Evolutionary conservation across 1,139 yeast genomes (phyloP), one percentile per base, ranked within the genome.

Genomic region (Debaryomyces psychrophilus): DNA sequence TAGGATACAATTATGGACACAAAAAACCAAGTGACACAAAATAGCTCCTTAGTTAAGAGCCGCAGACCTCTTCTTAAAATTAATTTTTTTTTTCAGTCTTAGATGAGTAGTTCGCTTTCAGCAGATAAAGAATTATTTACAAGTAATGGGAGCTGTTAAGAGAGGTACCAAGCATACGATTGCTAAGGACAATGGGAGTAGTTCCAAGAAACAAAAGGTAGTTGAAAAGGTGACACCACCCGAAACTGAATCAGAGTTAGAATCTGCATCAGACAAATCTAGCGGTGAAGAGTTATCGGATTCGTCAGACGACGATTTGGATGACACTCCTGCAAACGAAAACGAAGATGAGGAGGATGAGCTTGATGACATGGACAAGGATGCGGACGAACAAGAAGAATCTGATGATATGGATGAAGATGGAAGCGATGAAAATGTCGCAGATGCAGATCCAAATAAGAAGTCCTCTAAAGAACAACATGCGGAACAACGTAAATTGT

Each of bases 401-500:
- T 52, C 58, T 36, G 66, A 61, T 31, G 58, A 54, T 4, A 55
- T 52, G 2, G 59, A 54, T 8, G 58, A 55, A 27, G 54, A 48
- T 3, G 59, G 55, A n/a, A 59, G 54, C 8, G 56, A 54, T 2
- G 55, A 48, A 1, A 54, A 47, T 1, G 61, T 47, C 22, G 63
- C 54, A 27, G 76, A 71, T 50, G 63, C 54, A 27, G 76, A 71
- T 50, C 75, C 76, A 27, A 68, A 70, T 53, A 77, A 77, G 61
- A 77, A 79, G 54, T 50, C 83, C 2, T 79, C 89, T 1, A 80
- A 76, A 45, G 90, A 85, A 63, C 84, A 84, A 57, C 95, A 89
- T 60, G 85, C 85, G 12, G 97, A 90, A 62, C 97, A 92, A 69
- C 85, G 85, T 64, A 84, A 85, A 58, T 65, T 85, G 40, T 75